A percentile compares a stretch with the other conserved stretches of the same genome.
phyloP scores from a whole-genome alignment of 306 rosid species.

The Luffa acutangula region DNA sequence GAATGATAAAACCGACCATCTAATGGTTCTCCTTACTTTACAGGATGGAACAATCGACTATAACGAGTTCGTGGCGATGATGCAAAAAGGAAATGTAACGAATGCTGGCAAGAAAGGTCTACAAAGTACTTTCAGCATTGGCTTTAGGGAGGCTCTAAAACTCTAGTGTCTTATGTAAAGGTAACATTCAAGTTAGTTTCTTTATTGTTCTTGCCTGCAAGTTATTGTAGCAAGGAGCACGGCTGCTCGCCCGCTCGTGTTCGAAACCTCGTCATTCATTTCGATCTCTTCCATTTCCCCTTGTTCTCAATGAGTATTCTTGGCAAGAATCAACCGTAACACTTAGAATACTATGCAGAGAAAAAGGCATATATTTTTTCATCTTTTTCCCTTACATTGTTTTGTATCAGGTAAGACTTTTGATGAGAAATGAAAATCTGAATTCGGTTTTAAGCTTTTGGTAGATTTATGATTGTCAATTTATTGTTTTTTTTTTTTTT shows the following conservation, averaged over 20 bases:
- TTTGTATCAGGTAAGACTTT: slow-evolving; percentile 26
- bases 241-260: background rate
- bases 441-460: background rate
- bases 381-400: background rate
- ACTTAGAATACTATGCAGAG: background rate
- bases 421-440: slow-evolving; percentile 35
- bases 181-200: slow-evolving; percentile 6
- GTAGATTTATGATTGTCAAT: background rate
- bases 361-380: background rate
- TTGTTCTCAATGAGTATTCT: background rate
- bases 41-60: slow-evolving; percentile 97
- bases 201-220: slow-evolving; percentile 5
- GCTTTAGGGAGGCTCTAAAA: slow-evolving; percentile 58
- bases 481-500: background rate
- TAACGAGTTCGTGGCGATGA: slow-evolving; percentile 95
- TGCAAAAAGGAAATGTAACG: slow-evolving; percentile 73
- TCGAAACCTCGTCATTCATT: background rate
- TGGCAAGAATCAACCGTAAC: background rate
- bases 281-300: background rate
- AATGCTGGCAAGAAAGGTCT: slow-evolving; percentile 52
- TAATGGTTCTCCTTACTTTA: slow-evolving; percentile 2
- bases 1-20: background rate
- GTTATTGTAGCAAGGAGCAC: background rate
- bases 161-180: slow-evolving; percentile 12
- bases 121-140: slow-evolving; percentile 61